A percentile compares a stretch with the other conserved stretches of the same genome.
phyloP scores from a whole-genome alignment of 2,329 filamentous ascomycete genomes.

The Hypocreales sp. region DNA sequence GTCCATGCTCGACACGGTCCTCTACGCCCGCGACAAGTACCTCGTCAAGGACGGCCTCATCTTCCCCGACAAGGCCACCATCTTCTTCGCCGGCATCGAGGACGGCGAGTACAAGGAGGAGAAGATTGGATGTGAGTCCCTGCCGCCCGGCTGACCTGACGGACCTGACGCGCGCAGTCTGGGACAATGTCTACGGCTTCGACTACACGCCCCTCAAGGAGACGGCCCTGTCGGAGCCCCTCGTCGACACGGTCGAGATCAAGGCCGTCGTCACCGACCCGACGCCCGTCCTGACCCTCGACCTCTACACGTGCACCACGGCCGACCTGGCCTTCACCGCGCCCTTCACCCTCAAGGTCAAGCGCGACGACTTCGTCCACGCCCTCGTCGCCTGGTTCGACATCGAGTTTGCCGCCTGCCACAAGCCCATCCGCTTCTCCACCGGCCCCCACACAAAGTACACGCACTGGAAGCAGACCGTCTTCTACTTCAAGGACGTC shows the following conservation, averaged over 20 bases:
- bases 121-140: constrained; percentile 90
- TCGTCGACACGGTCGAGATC: constrained; percentile 94
- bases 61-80: constrained; percentile 97
- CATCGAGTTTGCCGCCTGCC: constrained; percentile 94
- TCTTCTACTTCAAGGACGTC: constrained; percentile 92
- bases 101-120: constrained; percentile 99
- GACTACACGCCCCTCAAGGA: constrained; percentile 89
- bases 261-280: constrained; percentile 96
- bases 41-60: constrained; percentile 77
- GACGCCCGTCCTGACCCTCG: constrained; percentile 67
- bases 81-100: constrained; percentile 93
- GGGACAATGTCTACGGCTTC: constrained; percentile 98
- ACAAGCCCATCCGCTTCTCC: constrained; percentile 94
- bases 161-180: constrained; percentile 43
- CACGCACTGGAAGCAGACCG: constrained; percentile 99
- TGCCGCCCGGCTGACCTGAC: background rate
- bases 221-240: constrained; percentile 84
- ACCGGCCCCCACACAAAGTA: constrained; percentile 98
- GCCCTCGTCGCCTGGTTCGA: constrained; percentile 98
- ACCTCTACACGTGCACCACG: constrained; percentile 79
- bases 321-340: constrained; percentile 72
- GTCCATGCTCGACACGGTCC: constrained; percentile 95
- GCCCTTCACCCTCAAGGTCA: constrained; percentile 60
- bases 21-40: constrained; percentile 91
- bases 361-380: constrained; percentile 89